Base-by-base conservation (phyloP, 352 stramenopile genomes). In the Thraustochytrium sp. region DNA sequence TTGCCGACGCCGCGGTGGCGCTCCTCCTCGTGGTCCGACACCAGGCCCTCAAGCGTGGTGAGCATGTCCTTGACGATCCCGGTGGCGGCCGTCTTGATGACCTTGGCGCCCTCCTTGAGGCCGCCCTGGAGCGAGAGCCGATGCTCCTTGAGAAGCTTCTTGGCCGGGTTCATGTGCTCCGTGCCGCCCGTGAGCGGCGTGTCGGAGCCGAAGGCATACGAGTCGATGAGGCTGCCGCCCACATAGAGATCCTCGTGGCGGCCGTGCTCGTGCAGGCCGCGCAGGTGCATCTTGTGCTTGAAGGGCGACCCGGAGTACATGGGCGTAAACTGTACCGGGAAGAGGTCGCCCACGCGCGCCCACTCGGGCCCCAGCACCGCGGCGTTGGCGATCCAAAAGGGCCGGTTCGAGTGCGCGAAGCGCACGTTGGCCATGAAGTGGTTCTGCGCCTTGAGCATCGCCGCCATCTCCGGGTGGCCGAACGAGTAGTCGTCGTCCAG, bases 181-280 rank as follows among this genome's bases (percentile, higher is more conserved):
- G 36, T 29, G 59, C 26, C 46, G n/a, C 48, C 48, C 16, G 48
- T 18, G 59, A 72, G 59, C 13, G 59, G 59, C 29, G 59, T 72
- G 4, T 80, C 61, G 29, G 34, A 61, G 21, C 61, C 61, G 34
- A 84, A 84, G 29, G 75, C 75, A 4, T 48, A 84, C 16, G 75
- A 76, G 55, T 84, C 75, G n/a, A 84, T 78, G 64, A 84, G 68
- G 34, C 2, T 54, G 44, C 75, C 75, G 26, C 75, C 75, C 63
- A 84, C 42, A 56, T 21, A 44, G 26, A 80, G 16, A 23, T 80
- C 68, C 31, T 80, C 44, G 68, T 23, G 5, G 51, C 46, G 48
- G n/a, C 23, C 26, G n/a, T 72, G 42, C 9, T 80, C 46, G 26
- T 37, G 51, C 68, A 55, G 23, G 51, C 53, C 53, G 42, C 40